Base-by-base conservation (phyloP, 2,329 filamentous ascomycete genomes). In the Penicillium hordei region DNA sequence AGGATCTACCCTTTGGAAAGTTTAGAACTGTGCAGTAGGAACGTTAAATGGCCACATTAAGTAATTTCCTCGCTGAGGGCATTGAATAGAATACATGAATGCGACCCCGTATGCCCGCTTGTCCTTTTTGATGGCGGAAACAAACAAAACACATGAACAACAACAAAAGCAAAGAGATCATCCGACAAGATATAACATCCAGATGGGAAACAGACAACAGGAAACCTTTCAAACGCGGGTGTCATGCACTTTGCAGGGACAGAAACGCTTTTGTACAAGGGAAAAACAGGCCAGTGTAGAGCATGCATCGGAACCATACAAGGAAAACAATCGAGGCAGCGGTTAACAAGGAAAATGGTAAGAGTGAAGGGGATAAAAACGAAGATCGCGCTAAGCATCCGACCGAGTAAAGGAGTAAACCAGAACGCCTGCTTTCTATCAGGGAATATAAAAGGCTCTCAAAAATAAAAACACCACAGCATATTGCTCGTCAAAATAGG, bases 401-500 rank as follows among this genome's bases (percentile, higher is more conserved):
- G 60, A 55, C 65, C 64, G 54, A 55, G 58, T 58, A 60, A 67
- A 60, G 64, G 61, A 69, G 62, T 66, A 73, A 68, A 72, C 70
- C 68, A 66, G 49, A 70, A 74, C 74, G 70, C 72, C 70, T 62
- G 65, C 64, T 67, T 71, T 74, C 71, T 74, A 75, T 76, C 60
- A 68, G 68, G 70, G 72, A 72, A 75, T 74, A 72, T 67, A 67
- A 61, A 67, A 53, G 51, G 57, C 50, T 62, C 57, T 60, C 55
- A 69, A 72, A 72, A 70, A 67, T 60, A 66, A 39, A 60, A 61
- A 63, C 57, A 62, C 55, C 52, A 57, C 54, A 45, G 62, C 60
- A 64, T 57, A 67, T 70, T 67, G 55, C 59, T 61, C 62, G 58
- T 67, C 58, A 62, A 56, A 34, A 64, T 60, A 51, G 45, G n/a